Conservation (phyloP, 495 filamentous ascomycete species). For the Xeromyces bisporus region DNA sequence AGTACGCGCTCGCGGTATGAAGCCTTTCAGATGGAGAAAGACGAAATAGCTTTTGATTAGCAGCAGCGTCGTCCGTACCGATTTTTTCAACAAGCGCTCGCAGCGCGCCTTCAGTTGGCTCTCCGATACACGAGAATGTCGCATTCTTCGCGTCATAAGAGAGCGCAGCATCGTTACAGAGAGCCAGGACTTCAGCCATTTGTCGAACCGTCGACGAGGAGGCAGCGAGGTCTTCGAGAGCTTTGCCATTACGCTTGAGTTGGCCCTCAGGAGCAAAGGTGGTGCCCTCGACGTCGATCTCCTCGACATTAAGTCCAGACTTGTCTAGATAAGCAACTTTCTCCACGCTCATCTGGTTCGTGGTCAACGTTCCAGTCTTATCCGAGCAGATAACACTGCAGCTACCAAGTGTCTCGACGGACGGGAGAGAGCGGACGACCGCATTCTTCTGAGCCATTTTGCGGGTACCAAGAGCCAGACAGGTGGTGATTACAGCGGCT, state of each 20-base stretch:
- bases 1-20: slow-evolving; percentile 68
- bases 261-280: slow-evolving; percentile 77
- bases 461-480: slow-evolving; percentile 81
- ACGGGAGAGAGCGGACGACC: slow-evolving; percentile 86
- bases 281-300: slow-evolving; percentile 82
- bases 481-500: slow-evolving; percentile 95
- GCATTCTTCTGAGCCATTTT: slow-evolving; percentile 99
- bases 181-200: slow-evolving; percentile 71
- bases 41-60: slow-evolving; percentile 35
- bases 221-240: slow-evolving; percentile 48
- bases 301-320: slow-evolving; percentile 58
- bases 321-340: slow-evolving; percentile 72
- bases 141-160: slow-evolving; percentile 59
- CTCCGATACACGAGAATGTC: slow-evolving; percentile 71
- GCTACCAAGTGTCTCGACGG: slow-evolving; percentile 94
- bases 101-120: slow-evolving; percentile 89
- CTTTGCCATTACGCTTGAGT: slow-evolving; percentile 49
- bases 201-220: slow-evolving; percentile 65
- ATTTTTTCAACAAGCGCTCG: slow-evolving; percentile 90
- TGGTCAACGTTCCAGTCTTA: slow-evolving; percentile 96
- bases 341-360: slow-evolving; percentile 98
- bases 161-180: slow-evolving; percentile 82
- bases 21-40: slow-evolving; percentile 40
- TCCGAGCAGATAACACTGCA: slow-evolving; percentile 99
- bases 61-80: slow-evolving; percentile 44